Evolutionary conservation across 2,329 filamentous ascomycete genomes (phyloP).

Genomic region (Sphaerulina vaccinii): DNA sequence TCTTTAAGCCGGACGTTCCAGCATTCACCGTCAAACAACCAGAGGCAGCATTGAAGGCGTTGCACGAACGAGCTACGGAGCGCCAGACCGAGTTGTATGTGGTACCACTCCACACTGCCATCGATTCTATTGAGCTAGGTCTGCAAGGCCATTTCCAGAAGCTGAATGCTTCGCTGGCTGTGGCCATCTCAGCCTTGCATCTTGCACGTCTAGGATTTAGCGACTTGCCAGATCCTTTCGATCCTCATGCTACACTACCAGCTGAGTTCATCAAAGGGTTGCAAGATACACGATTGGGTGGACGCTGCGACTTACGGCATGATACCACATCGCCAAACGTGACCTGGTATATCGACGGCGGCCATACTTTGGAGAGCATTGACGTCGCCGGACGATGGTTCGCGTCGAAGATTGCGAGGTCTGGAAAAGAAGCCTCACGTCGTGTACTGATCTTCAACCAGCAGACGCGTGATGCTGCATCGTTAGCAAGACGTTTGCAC

Average conservation of each 20-base stretch:
- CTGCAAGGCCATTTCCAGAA: constrained; percentile 63
- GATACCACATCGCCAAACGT: constrained; percentile 52
- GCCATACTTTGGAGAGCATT: constrained; percentile 83
- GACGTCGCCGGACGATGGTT: constrained; percentile 77
- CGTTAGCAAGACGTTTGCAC: constrained; percentile 64
- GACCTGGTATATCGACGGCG: constrained; percentile 81
- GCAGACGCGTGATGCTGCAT: constrained; percentile 73
- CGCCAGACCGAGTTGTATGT: constrained; percentile 50
- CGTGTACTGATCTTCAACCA: constrained; percentile 86
- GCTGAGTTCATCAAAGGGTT: constrained; percentile 64
- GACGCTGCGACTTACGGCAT: constrained; percentile 70
- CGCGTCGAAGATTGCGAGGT: constrained; percentile 43
- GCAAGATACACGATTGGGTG: constrained; percentile 65
- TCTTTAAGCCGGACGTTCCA: constrained; percentile 68
- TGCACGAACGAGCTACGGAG: constrained; percentile 56
- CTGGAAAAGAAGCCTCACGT: constrained; percentile 24
- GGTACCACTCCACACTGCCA: constrained; percentile 50
- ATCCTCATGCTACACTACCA: constrained; percentile 52
- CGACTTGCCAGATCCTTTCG: constrained; percentile 42
- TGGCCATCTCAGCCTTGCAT: constrained; percentile 60
- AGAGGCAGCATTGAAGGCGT: constrained; percentile 54
- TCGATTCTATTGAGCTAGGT: constrained; percentile 54
- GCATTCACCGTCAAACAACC: constrained; percentile 64
- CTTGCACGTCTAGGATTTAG: constrained; percentile 47
- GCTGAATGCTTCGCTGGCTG: constrained; percentile 60